Evolutionary conservation across 2,329 filamentous ascomycete genomes (phyloP), one percentile per base, ranked within the genome.

Genomic region (Daldinia eschscholtzii): DNA sequence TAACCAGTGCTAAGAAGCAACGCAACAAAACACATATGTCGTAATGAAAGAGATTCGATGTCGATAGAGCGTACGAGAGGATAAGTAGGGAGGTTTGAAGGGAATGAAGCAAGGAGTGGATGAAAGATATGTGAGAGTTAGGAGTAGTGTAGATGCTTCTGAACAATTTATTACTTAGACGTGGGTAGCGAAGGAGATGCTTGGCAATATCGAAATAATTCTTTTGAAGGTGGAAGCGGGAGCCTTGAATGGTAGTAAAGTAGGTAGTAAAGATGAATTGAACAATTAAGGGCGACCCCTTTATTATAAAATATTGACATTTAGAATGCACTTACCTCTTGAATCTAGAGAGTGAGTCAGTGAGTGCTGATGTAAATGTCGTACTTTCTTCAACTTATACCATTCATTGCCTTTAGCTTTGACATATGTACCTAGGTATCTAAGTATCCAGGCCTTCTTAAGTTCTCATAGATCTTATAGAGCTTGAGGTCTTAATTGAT

Each of bases 21-120:
- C 33, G 30, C 39, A 55, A 18, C 33, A 59, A 33, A 20, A 33
- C 20, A 55, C 55, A 61, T 62, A 64, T 55, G n/a, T 12, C 13
- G 28, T 56, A 63, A 63, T 57, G 33, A 23, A 56, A 35, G 37
- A 46, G 50, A 63, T 64, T 62, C 41, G 7, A 59, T 13, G 44
- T 48, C 20, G 42, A 37, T 20, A 13, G 26, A 39, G 55, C 13
- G 58, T 23, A 26, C 44, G 15, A 35, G 48, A 62, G 58, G 35
- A 61, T 46, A 67, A 46, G 59, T 70, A 70, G 63, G 70, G 33
- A 65, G 56, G 44, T 56, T 41, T 58, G 18, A 59, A 63, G 64
- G 67, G 18, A 67, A 55, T 56, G 20, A 48, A 48, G 41, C 35
- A 33, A 59, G 57, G 56, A 39, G 33, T 37, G 18, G 60, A 57